Evolutionary conservation across 257 asterid genomes (phyloP), one percentile per base, ranked within the genome.

Genomic region (Striga asiatica): DNA sequence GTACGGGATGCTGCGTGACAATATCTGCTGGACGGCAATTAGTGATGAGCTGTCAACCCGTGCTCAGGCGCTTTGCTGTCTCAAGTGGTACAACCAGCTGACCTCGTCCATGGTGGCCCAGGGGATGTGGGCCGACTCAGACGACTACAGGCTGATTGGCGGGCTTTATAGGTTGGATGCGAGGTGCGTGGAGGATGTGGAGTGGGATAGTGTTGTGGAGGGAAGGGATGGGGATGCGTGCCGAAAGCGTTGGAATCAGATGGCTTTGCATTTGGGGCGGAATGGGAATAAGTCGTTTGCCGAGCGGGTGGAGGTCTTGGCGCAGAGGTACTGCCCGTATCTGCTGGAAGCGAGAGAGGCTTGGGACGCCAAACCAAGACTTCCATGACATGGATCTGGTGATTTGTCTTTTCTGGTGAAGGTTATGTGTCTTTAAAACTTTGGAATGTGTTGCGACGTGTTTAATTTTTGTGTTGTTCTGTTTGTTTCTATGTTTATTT

Each of bases 141-240:
- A 79, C 53, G 86, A 79, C 56, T 79, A 76, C 66, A 74, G 73
- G 8, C 18, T 77, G 47, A 32, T 74, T 14, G n/a, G 3, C 22
- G 71, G 37, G 5, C 78, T 80, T 23, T 74, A 69, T 61, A 27
- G 37, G 62, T 58, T 71, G 11, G 84, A 80, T 56, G 76, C 78
- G 4, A 70, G 62, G 45, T 80, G 88, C 58, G 9, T 65, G 56
- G 88, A 74, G 64, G 88, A 80, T 66, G 88, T 80, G 69, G 78
- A 77, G 18, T 80, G 84, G 88, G 88, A 77, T 51, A 37, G 45
- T 61, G 66, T 80, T 49, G 31, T 80, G 47, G 82, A 80, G 1
- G 24, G 54, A 23, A 74, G 82, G 50, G 5, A 69, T 9, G 88
- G 82, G 35, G 78, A 64, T 11, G 8, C 77, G 41, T 80, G 84